Evolutionary conservation across 768 basidiomycete genomes (phyloP), one percentile per base, ranked within the genome.

Genomic region (Phaeotremella skinneri): DNA sequence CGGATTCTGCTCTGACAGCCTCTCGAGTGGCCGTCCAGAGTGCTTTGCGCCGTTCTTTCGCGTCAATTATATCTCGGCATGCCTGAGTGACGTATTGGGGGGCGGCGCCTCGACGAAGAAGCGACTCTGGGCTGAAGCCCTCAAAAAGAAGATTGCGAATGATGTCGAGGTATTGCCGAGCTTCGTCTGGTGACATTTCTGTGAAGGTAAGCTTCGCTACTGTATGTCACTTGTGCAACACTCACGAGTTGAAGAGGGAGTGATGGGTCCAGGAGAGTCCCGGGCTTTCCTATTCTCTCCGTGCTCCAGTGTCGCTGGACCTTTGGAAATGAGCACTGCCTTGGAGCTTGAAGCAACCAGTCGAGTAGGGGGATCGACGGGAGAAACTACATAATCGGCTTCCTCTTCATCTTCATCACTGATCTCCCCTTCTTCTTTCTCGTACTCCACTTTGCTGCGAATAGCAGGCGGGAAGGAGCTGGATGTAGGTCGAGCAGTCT

Each of bases 371-470:
- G 50, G 6, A 20, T 25, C 4, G 21, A 27, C 26, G 42, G 25
- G 0, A 30, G 23, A 21, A 11, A 13, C 16, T 16, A n/a, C 17
- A 7, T 55, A 32, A 20, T 34, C 57, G 30, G 54, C 45, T 20
- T 29, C 27, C 39, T 39, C 39, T 2, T 61, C 64, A 7, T 66
- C 67, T 27, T 66, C 64, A 11, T 66, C 64, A 50, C 68, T 66
- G 17, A 73, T 73, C 55, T 69, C 71, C 13, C 71, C 68, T 61
- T 73, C 71, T 55, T 73, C 71, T 58, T 63, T 70, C 26, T 68
- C 64, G 20, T 49, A 57, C 1, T 57, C 29, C 17, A 29, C 59
- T 32, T 52, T 52, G 34, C 25, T 55, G 13, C 42, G 29, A 37
- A 17, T 27, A 21, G 21, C 4, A n/a, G 49, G 5, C 31, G 23